Base-by-base conservation (phyloP, 176 grass and related monocot species). In the Dendrocalamus sinicus region DNA sequence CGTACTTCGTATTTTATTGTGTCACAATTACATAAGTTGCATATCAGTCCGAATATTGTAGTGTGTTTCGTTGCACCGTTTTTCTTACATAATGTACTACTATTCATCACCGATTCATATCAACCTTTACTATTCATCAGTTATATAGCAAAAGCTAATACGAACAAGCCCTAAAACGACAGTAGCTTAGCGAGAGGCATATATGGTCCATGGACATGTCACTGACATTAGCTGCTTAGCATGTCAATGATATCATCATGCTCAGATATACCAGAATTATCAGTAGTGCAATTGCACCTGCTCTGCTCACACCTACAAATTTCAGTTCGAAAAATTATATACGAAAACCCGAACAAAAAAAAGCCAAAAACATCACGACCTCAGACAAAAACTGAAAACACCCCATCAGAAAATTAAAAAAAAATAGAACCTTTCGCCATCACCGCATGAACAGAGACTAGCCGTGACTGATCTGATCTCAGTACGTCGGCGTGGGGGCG, bases 401-500 rank as follows among this genome's bases (percentile, higher is more conserved):
- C 24, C 0, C 0, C 0, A 10, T 19, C 70, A 72, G 20, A 85
- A 63, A 14, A 51, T 70, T 20, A 48, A 40, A 39, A 79, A 79
- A 44, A 2, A 22, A 4, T 12, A 8, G 15, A 35, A 13, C 22
- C 39, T 0, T 11, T 9, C 0, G 2, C 0, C 58, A 30, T 76
- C 40, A 13, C 43, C 62, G 3, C 1, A 9, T 15, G n/a, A 45
- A 17, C 84, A 19, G 7, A 57, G 11, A 19, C 17, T 12, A 3
- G 12, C 6, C 8, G 8, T 59, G 48, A 15, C 63, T 7, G 73
- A 41, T 35, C 26, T n/a, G 37, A 15, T 44, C 53, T 59, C 88
- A 98, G 73, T 91, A 95, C 20, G 80, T 80, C 19, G 88, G 88
- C 6, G 92, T 88, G 19, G 82, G 12, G 15, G 63, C 72, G 66